Evolutionary conservation across 2,329 filamentous ascomycete species (phyloP).

Genomic region (Colletotrichum eremochloae): DNA sequence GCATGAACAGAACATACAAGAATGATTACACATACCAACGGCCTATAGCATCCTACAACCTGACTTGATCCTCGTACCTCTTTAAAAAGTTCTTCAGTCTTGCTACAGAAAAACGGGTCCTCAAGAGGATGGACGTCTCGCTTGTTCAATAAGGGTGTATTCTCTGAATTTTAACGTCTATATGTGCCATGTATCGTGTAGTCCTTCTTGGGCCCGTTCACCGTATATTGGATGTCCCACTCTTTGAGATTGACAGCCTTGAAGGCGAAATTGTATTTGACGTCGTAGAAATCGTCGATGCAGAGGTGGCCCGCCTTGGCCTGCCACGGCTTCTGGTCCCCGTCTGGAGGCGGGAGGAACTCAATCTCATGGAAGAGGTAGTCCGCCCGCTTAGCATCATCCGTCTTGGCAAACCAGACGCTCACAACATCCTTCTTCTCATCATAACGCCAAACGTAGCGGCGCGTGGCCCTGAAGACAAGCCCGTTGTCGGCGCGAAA

Average conservation of each 20-base stretch:
- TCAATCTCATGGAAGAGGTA: constrained; percentile 83
- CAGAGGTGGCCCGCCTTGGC: constrained; percentile 79
- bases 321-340: constrained; percentile 64
- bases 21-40: constrained; percentile 12
- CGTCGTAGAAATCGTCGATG: constrained; percentile 78
- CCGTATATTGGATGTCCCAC: constrained; percentile 74
- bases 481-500: constrained; percentile 70
- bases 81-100: neutral
- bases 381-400: constrained; percentile 73
- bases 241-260: constrained; percentile 66
- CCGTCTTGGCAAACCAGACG: constrained; percentile 79
- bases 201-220: constrained; percentile 80
- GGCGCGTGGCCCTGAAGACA: constrained; percentile 70
- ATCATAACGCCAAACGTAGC: constrained; percentile 81
- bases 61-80: too few species aligned
- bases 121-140: too few species aligned
- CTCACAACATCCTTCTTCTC: constrained; percentile 71
- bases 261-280: constrained; percentile 76
- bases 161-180: constrained; percentile 51
- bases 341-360: constrained; percentile 60
- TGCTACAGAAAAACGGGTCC: neutral
- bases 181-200: constrained; percentile 73
- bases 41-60: neutral
- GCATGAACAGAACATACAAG: neutral
- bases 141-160: neutral